Evolutionary conservation across 1,284 basidiomycete genomes (phyloP).

Genomic region (Entoloma clypeatum): DNA sequence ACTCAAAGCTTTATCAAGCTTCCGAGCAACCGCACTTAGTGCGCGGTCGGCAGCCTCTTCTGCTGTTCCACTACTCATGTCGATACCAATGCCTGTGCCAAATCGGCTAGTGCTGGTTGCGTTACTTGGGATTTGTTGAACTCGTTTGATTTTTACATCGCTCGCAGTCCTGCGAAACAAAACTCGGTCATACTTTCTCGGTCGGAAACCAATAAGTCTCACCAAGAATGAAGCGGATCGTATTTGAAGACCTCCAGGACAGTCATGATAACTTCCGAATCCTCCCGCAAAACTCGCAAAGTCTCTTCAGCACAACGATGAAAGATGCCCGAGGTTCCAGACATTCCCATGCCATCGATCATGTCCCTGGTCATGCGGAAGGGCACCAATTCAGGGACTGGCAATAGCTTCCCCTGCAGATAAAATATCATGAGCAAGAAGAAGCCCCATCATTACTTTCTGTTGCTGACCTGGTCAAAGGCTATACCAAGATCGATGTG

Average conservation of each 20-base stretch:
- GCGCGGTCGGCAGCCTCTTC: slow-evolving; percentile 91
- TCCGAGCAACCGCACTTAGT: slow-evolving; percentile 71
- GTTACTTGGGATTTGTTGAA: slow-evolving; percentile 39
- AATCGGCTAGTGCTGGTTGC: slow-evolving; percentile 23
- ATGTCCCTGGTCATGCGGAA: slow-evolving; percentile 94
- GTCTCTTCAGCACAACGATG: slow-evolving; percentile 95
- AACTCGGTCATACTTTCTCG: neutral
- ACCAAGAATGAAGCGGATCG: slow-evolving; percentile 93
- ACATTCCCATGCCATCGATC: slow-evolving; percentile 89
- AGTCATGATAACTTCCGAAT: slow-evolving; percentile 87
- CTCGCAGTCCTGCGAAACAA: slow-evolving; percentile 60
- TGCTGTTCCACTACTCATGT: slow-evolving; percentile 61
- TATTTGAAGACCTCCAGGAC: slow-evolving; percentile 97
- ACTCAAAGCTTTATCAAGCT: slow-evolving; percentile 82
- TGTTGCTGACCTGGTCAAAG: slow-evolving; percentile 78
- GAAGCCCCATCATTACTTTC: neutral
- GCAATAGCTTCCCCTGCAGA: slow-evolving; percentile 74
- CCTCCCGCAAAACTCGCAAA: slow-evolving; percentile 81
- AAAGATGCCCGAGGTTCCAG: slow-evolving; percentile 93
- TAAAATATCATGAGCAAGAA: slow-evolving; percentile 4
- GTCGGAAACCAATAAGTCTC: slow-evolving; percentile 4
- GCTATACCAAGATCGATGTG: slow-evolving; percentile 97
- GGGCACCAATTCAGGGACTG: slow-evolving; percentile 86
- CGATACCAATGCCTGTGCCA: slow-evolving; percentile 46
- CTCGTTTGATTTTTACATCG: slow-evolving; percentile 63